Evolutionary conservation across 768 basidiomycete species (phyloP).

Genomic region (Porphyrellus cyaneotinctus): DNA sequence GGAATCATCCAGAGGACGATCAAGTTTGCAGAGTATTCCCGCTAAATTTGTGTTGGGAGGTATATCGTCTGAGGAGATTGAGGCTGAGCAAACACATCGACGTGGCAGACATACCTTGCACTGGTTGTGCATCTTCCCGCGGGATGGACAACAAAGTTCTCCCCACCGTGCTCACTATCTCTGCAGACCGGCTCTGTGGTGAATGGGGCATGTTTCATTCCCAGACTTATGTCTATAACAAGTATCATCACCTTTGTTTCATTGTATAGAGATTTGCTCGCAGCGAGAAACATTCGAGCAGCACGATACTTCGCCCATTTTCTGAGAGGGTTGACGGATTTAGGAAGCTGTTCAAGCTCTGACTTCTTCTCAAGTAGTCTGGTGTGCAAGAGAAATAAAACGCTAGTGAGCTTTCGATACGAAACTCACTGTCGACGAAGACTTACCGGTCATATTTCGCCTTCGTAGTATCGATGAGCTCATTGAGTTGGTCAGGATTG

Average conservation of each 20-base stretch:
- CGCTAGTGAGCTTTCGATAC: background rate
- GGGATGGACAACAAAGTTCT: constrained; percentile 6
- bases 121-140: background rate
- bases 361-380: background rate
- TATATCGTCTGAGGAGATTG: background rate
- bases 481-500: background rate
- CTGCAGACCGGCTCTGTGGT: constrained; percentile 9
- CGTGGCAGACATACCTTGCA: background rate
- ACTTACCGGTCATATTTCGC: constrained; percentile 1
- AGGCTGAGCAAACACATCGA: background rate
- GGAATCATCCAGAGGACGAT: constrained; percentile 7
- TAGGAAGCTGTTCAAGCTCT: background rate
- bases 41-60: background rate
- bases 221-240: background rate
- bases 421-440: background rate
- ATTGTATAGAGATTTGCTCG: background rate
- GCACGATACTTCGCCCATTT: background rate
- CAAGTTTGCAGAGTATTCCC: constrained; percentile 6
- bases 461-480: background rate
- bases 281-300: background rate
- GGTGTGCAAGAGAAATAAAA: background rate
- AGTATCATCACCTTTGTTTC: constrained; percentile 3
- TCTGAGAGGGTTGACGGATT: constrained; percentile 8
- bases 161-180: background rate
- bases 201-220: background rate